phyloP scores from a whole-genome alignment of 2,329 filamentous ascomycete species.

The Aotearoamyces nothofagi region DNA sequence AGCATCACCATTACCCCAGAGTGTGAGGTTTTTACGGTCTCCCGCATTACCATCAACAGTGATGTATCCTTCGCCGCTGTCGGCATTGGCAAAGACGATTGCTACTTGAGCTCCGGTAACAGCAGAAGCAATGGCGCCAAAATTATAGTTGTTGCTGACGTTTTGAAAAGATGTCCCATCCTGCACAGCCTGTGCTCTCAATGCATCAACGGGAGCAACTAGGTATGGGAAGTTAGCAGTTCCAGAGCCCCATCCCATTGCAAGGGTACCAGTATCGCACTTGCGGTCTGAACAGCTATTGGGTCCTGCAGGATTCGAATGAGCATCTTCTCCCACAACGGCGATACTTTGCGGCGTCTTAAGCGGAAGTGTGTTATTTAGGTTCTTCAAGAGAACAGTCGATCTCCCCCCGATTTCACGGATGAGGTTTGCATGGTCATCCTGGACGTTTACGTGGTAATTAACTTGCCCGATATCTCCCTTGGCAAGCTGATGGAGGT shows the following conservation, averaged over 20 bases:
- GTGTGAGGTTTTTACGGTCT: slow-evolving; percentile 82
- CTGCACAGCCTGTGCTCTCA: slow-evolving; percentile 44
- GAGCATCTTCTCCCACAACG: slow-evolving; percentile 72
- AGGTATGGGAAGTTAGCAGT: slow-evolving; percentile 63
- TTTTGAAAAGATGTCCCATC: slow-evolving; percentile 49
- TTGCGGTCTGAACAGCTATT: slow-evolving; percentile 53
- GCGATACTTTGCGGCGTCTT: slow-evolving; percentile 42
- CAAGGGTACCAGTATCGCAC: slow-evolving; percentile 45
- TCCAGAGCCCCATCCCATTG: slow-evolving; percentile 69
- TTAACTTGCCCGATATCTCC: slow-evolving; percentile 57
- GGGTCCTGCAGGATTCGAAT: slow-evolving; percentile 57
- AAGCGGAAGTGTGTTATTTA: not conserved
- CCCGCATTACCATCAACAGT: slow-evolving; percentile 67
- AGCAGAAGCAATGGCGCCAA: slow-evolving; percentile 39
- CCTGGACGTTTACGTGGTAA: slow-evolving; percentile 65
- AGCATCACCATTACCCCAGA: slow-evolving; percentile 72
- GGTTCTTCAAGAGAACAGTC: slow-evolving; percentile 36
- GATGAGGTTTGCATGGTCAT: slow-evolving; percentile 57
- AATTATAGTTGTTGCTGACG: slow-evolving; percentile 45
- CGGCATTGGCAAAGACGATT: slow-evolving; percentile 80
- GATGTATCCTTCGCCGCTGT: slow-evolving; percentile 77
- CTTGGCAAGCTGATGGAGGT: slow-evolving; percentile 45
- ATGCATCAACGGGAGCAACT: slow-evolving; percentile 55
- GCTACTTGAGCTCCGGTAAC: slow-evolving; percentile 52
- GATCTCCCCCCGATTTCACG: slow-evolving; percentile 66